Percentiles rank a stretch among this genome's conserved stretches.
phyloP scores from a whole-genome alignment of 129 eudicot genomes.

The Logfia minima region DNA sequence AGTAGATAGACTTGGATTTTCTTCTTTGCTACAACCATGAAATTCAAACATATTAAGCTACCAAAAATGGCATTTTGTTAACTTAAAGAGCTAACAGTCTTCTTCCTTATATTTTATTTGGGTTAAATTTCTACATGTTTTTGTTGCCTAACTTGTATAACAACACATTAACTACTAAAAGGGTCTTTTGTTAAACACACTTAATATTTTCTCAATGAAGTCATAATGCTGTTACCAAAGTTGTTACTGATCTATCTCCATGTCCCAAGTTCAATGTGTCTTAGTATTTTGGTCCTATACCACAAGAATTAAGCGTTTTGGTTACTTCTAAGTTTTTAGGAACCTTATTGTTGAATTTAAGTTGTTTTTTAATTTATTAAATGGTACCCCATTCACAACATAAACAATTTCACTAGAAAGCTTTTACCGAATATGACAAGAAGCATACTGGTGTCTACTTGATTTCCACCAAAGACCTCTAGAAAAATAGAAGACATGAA shows the following conservation, averaged over 20 bases:
- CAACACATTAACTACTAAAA: slow-evolving; percentile 1
- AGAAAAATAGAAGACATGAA: background rate
- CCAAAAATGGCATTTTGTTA: background rate
- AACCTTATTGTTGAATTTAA: background rate
- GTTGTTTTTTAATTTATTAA: background rate
- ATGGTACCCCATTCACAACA: background rate
- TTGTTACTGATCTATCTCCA: background rate
- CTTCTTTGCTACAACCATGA: slow-evolving; percentile 11
- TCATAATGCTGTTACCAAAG: slow-evolving; percentile 2
- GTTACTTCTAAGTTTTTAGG: slow-evolving; percentile 19
- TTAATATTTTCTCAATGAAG: background rate
- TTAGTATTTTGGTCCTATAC: slow-evolving; percentile 13
- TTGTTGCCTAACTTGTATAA: background rate
- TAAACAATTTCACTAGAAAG: slow-evolving; percentile 8
- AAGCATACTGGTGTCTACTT: background rate
- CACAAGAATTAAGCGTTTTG: slow-evolving; percentile 3
- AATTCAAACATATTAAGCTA: slow-evolving; percentile 15
- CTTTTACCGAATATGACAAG: background rate
- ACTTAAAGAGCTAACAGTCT: background rate
- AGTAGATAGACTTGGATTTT: slow-evolving; percentile 8
- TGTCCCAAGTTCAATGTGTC: slow-evolving; percentile 6
- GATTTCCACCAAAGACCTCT: slow-evolving; percentile 11
- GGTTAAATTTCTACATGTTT: slow-evolving; percentile 13
- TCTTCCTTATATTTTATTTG: background rate
- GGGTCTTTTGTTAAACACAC: background rate